These are phyloP conservation scores for Solidago caesia DNA, from an alignment of 129 eudicot species.

Conservation along the genomic window DNA sequence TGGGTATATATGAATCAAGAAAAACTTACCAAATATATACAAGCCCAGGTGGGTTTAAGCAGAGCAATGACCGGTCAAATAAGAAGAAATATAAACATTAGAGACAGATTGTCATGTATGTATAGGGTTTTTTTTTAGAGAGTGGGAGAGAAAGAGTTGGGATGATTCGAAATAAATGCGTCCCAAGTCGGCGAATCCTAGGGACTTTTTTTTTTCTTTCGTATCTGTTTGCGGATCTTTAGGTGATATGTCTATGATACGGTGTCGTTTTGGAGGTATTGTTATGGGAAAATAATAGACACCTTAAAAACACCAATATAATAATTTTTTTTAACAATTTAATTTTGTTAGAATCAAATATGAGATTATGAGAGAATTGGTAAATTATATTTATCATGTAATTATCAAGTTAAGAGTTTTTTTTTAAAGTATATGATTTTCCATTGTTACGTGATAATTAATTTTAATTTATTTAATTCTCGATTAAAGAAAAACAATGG, in stretches of 20 bases:
- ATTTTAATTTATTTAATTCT: too few species aligned
- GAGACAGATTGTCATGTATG: neutral
- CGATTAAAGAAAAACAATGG: too few species aligned
- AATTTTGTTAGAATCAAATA: too few species aligned
- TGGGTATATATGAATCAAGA: slow-evolving; percentile 8
- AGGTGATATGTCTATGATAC: slow-evolving; percentile 24
- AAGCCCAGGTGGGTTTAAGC: slow-evolving; percentile 22
- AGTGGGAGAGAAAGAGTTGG: neutral
- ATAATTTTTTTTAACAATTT: too few species aligned
- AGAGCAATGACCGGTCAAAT: slow-evolving; percentile 11
- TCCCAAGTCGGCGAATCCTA: slow-evolving; percentile 31
- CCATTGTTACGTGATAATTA: too few species aligned
- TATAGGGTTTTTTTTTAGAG: neutral
- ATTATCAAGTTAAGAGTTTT: too few species aligned
- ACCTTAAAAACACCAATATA: too few species aligned
- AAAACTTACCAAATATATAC: slow-evolving; percentile 11
- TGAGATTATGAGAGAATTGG: too few species aligned
- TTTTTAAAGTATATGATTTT: too few species aligned
- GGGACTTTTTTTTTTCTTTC: neutral
- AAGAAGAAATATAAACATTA: slow-evolving; percentile 4
- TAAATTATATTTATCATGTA: too few species aligned
- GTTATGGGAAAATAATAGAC: too few species aligned
- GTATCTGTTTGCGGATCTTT: slow-evolving; percentile 32
- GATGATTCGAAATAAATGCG: slow-evolving; percentile 23
- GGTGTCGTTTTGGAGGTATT: slow-evolving; percentile 7